Evolutionary conservation across 2,329 filamentous ascomycete species (phyloP), one percentile per base, ranked within the genome.

Genomic region (Gliomastix tumulicola): DNA sequence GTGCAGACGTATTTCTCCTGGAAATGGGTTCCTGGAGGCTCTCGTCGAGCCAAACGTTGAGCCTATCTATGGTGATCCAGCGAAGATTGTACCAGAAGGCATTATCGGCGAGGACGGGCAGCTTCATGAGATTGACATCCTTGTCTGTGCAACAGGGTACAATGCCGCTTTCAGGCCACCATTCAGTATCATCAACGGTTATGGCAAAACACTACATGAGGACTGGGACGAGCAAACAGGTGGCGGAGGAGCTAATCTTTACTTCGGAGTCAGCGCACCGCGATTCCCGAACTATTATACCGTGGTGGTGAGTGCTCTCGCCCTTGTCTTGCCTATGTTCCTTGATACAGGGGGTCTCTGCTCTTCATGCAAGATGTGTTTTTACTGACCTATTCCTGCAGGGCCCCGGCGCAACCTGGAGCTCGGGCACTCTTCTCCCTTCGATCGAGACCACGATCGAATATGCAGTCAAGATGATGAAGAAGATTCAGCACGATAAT

Each of bases 1-100:
- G 2, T 66, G 60, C 45, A 57, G 64, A 41, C 58, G 68, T 32
- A 60, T 71, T 48, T 74, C 68, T 3, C 69, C 67, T 1, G 68
- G 63, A 0, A 62, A 65, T 4, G 60, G 61, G 2, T 74, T 73
- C 41, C 56, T 73, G 4, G 60, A 65, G 38, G 23, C 23, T 5
- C 23, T 27, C 5, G 15, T 5, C 5, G 11, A n/a, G 11, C 23
- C 23, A 27, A 27, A 27, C 15, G 64, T 72, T 5, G 47, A 55
- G 11, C 56, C 59, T 7, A 55, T 68, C 20, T 55, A 55, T 19
- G 57, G 59, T 20, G 50, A 45, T 2, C 65, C 71, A 42, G 39
- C 46, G 13, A 45, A 49, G 28, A 46, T 71, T 31, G 54, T 51
- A 0, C 41, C 46, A 1, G 47, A 51, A 5, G 62, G 63, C 4